Conservation (phyloP, 2,329 filamentous ascomycete species). For the Aspergillus sp. region DNA sequence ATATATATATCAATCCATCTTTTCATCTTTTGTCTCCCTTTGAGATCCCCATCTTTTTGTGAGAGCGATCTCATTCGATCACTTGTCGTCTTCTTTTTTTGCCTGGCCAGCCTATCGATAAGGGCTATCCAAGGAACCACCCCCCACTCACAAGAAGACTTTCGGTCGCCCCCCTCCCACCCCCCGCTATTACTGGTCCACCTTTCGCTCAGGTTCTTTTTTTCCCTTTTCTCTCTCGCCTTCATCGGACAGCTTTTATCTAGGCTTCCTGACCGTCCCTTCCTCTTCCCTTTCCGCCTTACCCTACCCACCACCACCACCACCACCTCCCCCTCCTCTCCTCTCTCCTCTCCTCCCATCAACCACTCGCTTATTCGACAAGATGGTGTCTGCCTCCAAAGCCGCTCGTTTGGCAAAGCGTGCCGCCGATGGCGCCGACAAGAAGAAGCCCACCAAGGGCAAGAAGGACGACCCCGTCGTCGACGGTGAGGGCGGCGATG, state of each 20-base stretch:
- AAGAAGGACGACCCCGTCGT: conserved; percentile 55
- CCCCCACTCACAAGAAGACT: conserved; percentile 25
- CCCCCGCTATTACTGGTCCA: conserved; percentile 36
- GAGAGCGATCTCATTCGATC: neutral
- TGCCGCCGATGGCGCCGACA: conserved; percentile 63
- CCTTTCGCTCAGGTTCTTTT: conserved; percentile 36
- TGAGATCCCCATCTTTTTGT: no score
- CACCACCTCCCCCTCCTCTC: conserved; percentile 12
- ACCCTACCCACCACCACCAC: conserved; percentile 12
- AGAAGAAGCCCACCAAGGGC: conserved; percentile 70
- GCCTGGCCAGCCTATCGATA: conserved; percentile 41
- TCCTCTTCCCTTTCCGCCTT: conserved; percentile 20
- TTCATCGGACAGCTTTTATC: conserved; percentile 26
- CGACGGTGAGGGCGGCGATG: conserved; percentile 61
- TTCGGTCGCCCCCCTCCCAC: conserved; percentile 33
- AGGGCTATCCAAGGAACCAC: conserved; percentile 35
- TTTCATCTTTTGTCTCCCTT: neutral
- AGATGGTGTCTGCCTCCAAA: conserved; percentile 69
- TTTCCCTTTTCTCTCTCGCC: conserved; percentile 17
- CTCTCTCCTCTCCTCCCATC: conserved; percentile 6
- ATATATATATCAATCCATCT: conserved; percentile 2
- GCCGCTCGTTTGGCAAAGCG: conserved; percentile 68
- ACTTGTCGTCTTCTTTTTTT: neutral
- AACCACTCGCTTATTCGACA: conserved; percentile 29
- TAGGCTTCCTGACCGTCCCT: conserved; percentile 16